Evolutionary conservation across 768 basidiomycete species (phyloP).

Genomic region (Pulveroboletus sp.): DNA sequence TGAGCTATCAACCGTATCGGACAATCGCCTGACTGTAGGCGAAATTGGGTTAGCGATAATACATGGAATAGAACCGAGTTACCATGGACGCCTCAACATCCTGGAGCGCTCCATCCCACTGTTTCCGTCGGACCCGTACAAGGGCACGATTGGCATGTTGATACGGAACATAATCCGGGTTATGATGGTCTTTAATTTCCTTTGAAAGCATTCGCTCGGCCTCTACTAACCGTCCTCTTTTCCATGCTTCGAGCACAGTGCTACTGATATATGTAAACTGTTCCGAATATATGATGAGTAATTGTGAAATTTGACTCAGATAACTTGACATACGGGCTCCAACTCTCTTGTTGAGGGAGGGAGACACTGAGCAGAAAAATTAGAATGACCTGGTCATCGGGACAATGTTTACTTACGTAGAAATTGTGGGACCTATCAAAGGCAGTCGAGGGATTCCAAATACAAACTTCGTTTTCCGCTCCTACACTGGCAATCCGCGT

Average conservation of each 20-base stretch:
- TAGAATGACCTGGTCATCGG: neutral
- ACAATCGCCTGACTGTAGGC: neutral
- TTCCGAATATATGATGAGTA: neutral
- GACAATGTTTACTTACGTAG: neutral
- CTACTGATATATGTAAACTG: constrained; percentile 14
- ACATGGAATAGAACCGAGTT: neutral
- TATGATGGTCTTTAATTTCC: constrained; percentile 6
- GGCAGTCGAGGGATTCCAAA: neutral
- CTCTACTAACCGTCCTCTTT: neutral
- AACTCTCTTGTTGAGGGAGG: neutral
- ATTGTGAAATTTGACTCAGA: neutral
- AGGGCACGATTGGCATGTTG: constrained; percentile 14
- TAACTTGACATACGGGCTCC: constrained; percentile 6
- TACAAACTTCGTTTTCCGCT: neutral
- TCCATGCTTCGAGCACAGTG: constrained; percentile 3
- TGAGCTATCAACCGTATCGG: neutral
- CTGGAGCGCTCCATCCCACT: constrained; percentile 5
- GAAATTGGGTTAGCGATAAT: neutral
- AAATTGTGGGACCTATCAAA: neutral
- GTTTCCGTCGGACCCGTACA: constrained; percentile 4
- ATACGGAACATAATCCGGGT: neutral
- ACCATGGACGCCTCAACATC: constrained; percentile 5
- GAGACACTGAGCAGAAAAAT: constrained; percentile 4
- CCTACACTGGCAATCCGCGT: constrained; percentile 1
- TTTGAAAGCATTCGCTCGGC: constrained; percentile 6